A percentile compares a stretch with the other conserved stretches of the same genome.
Evolutionary conservation across 2,329 filamentous ascomycete species (phyloP).

Genomic region (Aureobasidium sp.): DNA sequence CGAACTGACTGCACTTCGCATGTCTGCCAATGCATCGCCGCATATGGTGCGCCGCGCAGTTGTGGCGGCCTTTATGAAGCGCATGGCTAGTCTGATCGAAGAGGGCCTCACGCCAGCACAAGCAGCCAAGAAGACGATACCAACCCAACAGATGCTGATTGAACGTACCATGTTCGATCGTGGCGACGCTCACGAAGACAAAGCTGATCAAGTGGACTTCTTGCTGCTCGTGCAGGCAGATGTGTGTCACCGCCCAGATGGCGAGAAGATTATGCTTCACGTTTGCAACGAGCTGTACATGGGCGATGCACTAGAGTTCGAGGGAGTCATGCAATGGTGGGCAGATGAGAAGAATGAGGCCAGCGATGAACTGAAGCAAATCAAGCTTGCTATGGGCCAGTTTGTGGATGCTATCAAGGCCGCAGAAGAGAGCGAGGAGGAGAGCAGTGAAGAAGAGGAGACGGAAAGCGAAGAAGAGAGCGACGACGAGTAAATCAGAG

Average conservation of each 20-base stretch:
- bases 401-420: conserved; percentile 65
- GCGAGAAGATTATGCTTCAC: conserved; percentile 64
- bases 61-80: conserved; percentile 75
- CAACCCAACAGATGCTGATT: conserved; percentile 52
- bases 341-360: conserved; percentile 61
- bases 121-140: conserved; percentile 36
- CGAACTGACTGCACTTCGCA: conserved; percentile 87
- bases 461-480: conserved; percentile 35
- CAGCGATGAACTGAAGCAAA: conserved; percentile 59
- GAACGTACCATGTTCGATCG: conserved; percentile 54
- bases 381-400: conserved; percentile 66
- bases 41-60: conserved; percentile 81
- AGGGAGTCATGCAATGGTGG: conserved; percentile 88
- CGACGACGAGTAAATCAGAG: conserved; percentile 19
- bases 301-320: conserved; percentile 78
- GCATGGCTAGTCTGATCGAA: conserved; percentile 64
- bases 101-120: conserved; percentile 31
- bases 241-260: conserved; percentile 57
- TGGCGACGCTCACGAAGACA: conserved; percentile 36
- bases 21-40: conserved; percentile 85
- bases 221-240: conserved; percentile 76
- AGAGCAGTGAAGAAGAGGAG: conserved; percentile 57
- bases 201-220: conserved; percentile 76
- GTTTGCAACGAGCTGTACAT: conserved; percentile 80
- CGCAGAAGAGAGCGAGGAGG: conserved; percentile 65